Conservation (phyloP, 2,329 filamentous ascomycete genomes). For the Neoscytalidium dimidiatum region DNA sequence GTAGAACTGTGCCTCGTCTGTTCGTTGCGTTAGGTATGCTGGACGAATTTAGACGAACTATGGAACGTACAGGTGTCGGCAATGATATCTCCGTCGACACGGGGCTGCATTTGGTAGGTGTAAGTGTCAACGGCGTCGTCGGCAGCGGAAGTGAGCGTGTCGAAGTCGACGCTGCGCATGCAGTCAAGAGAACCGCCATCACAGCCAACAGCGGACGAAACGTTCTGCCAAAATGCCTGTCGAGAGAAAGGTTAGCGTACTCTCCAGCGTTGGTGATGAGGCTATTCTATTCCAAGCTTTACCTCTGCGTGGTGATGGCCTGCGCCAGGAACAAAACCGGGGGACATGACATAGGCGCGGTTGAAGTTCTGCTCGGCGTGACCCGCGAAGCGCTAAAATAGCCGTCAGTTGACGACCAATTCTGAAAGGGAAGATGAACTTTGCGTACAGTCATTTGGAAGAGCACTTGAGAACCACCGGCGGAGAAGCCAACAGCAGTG, state of each 20-base stretch:
- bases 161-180: slow-evolving; percentile 34
- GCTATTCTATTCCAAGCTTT: not conserved
- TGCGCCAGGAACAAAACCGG: slow-evolving; percentile 37
- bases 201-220: slow-evolving; percentile 35
- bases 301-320: slow-evolving; percentile 37
- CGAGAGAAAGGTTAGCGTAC: not conserved
- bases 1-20: slow-evolving; percentile 39
- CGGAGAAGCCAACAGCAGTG: slow-evolving; percentile 47
- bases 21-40: not conserved
- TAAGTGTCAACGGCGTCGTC: slow-evolving; percentile 28
- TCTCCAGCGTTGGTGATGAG: not conserved
- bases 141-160: slow-evolving; percentile 32
- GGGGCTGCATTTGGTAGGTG: slow-evolving; percentile 39
- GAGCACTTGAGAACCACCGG: slow-evolving; percentile 21
- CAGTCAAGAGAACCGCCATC: slow-evolving; percentile 31
- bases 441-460: slow-evolving; percentile 33
- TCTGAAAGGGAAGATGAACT: not conserved
- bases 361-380: slow-evolving; percentile 33
- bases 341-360: slow-evolving; percentile 31
- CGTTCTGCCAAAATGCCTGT: slow-evolving; percentile 33
- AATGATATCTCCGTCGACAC: slow-evolving; percentile 39
- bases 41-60: not conserved
- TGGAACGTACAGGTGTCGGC: slow-evolving; percentile 30
- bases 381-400: slow-evolving; percentile 31
- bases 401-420: not conserved